These are phyloP conservation scores for Eragrostis curvula DNA, from an alignment of 176 grass and related monocot species.

Conservation along the genomic window DNA sequence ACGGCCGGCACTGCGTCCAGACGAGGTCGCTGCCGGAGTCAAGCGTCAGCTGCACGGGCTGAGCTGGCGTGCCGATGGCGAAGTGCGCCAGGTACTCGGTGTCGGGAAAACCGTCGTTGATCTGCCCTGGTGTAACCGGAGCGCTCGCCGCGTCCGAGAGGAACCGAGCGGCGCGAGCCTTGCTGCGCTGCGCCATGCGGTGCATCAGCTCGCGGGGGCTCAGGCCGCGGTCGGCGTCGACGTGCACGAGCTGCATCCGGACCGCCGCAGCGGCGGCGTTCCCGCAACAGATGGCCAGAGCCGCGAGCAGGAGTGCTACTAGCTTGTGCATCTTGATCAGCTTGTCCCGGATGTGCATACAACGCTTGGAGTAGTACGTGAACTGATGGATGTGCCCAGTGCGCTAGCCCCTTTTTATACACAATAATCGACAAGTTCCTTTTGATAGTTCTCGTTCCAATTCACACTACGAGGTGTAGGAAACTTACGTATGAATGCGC, in stretches of 20 bases:
- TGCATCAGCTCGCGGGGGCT: slow-evolving; percentile 45
- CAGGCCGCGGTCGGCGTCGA: slow-evolving; percentile 36
- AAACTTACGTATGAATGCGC: too few relatives aligned
- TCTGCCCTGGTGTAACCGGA: neutral
- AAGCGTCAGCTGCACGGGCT: slow-evolving; percentile 47
- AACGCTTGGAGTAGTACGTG: neutral
- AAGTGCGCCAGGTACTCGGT: slow-evolving; percentile 56
- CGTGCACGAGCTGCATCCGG: slow-evolving; percentile 19
- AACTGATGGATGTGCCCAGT: too few relatives aligned
- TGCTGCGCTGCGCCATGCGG: slow-evolving; percentile 40
- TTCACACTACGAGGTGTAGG: too few relatives aligned
- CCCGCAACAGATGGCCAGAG: neutral
- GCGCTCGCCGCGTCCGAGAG: neutral
- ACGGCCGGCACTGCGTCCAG: slow-evolving; percentile 56
- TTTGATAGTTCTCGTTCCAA: too few relatives aligned
- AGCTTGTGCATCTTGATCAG: neutral
- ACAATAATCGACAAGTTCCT: too few relatives aligned
- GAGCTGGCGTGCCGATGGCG: slow-evolving; percentile 52
- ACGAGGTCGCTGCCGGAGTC: slow-evolving; percentile 65
- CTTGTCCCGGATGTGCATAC: neutral
- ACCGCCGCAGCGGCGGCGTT: neutral
- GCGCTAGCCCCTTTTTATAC: too few relatives aligned
- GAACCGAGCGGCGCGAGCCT: slow-evolving; percentile 23
- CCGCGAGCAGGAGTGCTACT: neutral
- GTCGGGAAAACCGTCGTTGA: neutral